These are phyloP conservation scores for Pseudogymnoascus sp. DNA, from an alignment of 2,329 filamentous ascomycete genomes.

Conservation along the genomic window DNA sequence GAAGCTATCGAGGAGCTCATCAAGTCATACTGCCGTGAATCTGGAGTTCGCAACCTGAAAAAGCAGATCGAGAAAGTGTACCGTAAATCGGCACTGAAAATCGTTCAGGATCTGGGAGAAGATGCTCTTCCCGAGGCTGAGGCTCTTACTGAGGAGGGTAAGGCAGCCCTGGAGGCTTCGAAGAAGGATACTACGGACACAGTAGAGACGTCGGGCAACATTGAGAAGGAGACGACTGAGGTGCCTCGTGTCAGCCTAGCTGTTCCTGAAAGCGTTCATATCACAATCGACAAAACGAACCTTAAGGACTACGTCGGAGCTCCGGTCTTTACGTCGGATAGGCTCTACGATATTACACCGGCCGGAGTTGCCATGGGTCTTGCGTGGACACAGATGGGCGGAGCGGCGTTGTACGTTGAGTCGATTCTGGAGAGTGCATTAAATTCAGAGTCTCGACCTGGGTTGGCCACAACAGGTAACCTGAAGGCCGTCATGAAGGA, in stretches of 20 bases:
- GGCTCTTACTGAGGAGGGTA: conserved; percentile 78
- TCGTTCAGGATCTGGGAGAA: conserved; percentile 89
- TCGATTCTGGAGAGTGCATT: conserved; percentile 86
- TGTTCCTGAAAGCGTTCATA: conserved; percentile 80
- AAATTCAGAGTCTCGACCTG: conserved; percentile 63
- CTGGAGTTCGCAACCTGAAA: conserved; percentile 93
- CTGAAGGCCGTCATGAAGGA: conserved; percentile 98
- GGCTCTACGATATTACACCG: conserved; percentile 88
- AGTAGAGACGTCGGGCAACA: conserved; percentile 50
- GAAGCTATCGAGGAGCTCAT: conserved; percentile 93
- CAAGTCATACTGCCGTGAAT: conserved; percentile 97
- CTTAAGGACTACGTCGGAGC: conserved; percentile 96
- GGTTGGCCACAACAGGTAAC: conserved; percentile 88
- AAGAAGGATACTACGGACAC: conserved; percentile 58
- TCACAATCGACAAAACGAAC: conserved; percentile 80
- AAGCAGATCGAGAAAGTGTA: conserved; percentile 99
- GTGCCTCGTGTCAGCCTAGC: conserved; percentile 67
- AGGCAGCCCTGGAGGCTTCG: conserved; percentile 64
- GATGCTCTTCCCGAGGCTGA: conserved; percentile 72
- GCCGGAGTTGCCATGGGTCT: conserved; percentile 95
- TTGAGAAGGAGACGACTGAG: conserved; percentile 54
- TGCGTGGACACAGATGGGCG: conserved; percentile 96
- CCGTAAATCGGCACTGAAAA: conserved; percentile 92
- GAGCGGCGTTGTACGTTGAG: conserved; percentile 93
- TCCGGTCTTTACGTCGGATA: conserved; percentile 89